Percentiles rank a stretch among this genome's conserved stretches.
These are phyloP conservation scores for Fusarium lyarnte DNA, from an alignment of 2,329 filamentous ascomycete species.

Conservation along the genomic window DNA sequence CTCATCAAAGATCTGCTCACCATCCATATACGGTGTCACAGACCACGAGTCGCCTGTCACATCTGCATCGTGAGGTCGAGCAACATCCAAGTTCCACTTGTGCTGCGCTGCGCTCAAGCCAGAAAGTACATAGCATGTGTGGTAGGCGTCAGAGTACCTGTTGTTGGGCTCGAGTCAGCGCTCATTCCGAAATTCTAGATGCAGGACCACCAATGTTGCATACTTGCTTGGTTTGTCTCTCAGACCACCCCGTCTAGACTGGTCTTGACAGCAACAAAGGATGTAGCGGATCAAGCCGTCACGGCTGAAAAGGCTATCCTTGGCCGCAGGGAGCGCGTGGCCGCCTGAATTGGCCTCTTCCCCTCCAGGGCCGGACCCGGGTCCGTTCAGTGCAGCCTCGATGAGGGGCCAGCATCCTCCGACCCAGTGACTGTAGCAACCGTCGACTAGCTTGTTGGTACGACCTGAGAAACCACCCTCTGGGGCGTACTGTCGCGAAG, in stretches of 20 bases:
- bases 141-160: constrained; percentile 85
- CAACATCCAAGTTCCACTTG: constrained; percentile 59
- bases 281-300: constrained; percentile 91
- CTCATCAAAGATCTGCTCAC: constrained; percentile 73
- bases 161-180: constrained; percentile 33
- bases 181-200: constrained; percentile 24
- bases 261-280: constrained; percentile 84
- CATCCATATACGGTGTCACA: constrained; percentile 61
- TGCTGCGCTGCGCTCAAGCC: constrained; percentile 87
- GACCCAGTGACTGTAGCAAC: constrained; percentile 98
- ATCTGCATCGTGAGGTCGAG: constrained; percentile 47
- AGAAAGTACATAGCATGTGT: constrained; percentile 90
- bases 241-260: constrained; percentile 77
- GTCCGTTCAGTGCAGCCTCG: constrained; percentile 76
- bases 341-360: constrained; percentile 43
- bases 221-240: constrained; percentile 94
- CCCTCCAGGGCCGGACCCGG: constrained; percentile 42
- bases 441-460: constrained; percentile 97
- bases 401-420: constrained; percentile 94
- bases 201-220: constrained; percentile 47
- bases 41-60: constrained; percentile 55
- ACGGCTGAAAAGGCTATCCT: constrained; percentile 75
- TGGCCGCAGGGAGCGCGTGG: constrained; percentile 44
- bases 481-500: constrained; percentile 85
- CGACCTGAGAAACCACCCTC: constrained; percentile 94